Conservation (phyloP, 495 filamentous ascomycete species). For the Lasiosphaeris hirsuta region DNA sequence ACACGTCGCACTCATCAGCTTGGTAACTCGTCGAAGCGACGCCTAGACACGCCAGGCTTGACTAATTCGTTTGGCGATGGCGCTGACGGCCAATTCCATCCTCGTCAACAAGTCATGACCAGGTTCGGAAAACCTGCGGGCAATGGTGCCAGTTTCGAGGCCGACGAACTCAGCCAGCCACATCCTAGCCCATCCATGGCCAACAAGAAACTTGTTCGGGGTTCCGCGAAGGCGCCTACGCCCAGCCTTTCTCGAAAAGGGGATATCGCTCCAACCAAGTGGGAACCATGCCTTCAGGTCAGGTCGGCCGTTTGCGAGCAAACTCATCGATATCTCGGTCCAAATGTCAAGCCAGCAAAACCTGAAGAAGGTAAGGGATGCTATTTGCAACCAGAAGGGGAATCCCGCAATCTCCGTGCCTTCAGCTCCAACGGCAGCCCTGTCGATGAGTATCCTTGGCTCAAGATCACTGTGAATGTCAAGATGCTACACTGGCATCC, state of each 20-base stretch:
- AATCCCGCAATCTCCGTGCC: slow-evolving; percentile 14
- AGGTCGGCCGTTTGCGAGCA: slow-evolving; percentile 15
- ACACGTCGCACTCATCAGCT: too few species aligned
- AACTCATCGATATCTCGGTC: slow-evolving; percentile 6
- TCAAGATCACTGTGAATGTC: slow-evolving; percentile 17
- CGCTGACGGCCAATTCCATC: too few species aligned
- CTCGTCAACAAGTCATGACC: too few species aligned
- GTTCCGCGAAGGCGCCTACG: not conserved
- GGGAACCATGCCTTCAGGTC: not conserved
- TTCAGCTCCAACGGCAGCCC: slow-evolving; percentile 6
- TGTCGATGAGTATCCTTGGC: slow-evolving; percentile 15
- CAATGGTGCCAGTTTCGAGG: too few species aligned
- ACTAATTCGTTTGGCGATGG: too few species aligned
- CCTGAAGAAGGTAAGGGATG: not conserved
- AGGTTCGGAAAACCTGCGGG: too few species aligned
- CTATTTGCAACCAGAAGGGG: not conserved
- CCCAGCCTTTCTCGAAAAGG: slow-evolving; percentile 19
- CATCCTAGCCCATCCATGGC: too few species aligned
- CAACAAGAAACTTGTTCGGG: too few species aligned
- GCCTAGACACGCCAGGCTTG: too few species aligned
- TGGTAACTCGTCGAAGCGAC: too few species aligned
- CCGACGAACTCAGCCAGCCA: too few species aligned
- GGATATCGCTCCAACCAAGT: slow-evolving; percentile 8
- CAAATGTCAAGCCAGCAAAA: not conserved
- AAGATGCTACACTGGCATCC: slow-evolving; percentile 6